phyloP scores from a whole-genome alignment of 1,284 basidiomycete species.

The Apiotrichum veenhuisii region DNA sequence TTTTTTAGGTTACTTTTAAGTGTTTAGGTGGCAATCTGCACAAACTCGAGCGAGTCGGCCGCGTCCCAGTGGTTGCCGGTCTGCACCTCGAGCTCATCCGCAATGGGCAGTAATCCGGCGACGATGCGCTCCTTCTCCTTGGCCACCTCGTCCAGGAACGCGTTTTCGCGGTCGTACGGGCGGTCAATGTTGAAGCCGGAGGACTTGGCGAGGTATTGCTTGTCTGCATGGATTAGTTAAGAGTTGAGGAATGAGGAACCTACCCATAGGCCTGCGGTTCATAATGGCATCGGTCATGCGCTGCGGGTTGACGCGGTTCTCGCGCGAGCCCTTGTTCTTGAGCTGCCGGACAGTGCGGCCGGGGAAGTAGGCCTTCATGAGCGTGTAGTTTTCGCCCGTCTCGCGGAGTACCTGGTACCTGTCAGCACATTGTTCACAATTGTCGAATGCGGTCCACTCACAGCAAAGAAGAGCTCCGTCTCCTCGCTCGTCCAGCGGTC shows the following conservation, averaged over 20 bases:
- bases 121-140: constrained; percentile 24
- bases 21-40: background rate
- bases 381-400: constrained; percentile 41
- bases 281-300: constrained; percentile 37
- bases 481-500: constrained; percentile 33
- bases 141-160: constrained; percentile 31
- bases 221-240: constrained; percentile 23
- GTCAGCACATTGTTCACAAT: constrained; percentile 6
- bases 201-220: constrained; percentile 33
- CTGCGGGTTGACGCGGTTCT: constrained; percentile 36
- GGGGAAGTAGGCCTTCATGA: constrained; percentile 44
- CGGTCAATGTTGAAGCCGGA: constrained; percentile 29
- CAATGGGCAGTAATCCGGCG: constrained; percentile 1
- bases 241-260: background rate
- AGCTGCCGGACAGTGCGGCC: constrained; percentile 34
- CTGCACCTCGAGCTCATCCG: constrained; percentile 6
- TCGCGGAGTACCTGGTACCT: constrained; percentile 36
- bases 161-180: constrained; percentile 29
- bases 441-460: no score
- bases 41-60: background rate
- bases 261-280: constrained; percentile 34
- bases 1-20: background rate
- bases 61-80: constrained; percentile 1
- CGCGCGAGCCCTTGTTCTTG: constrained; percentile 33
- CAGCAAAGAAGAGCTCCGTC: constrained; percentile 36